Conservation (phyloP, 352 stramenopile species). For the Phytophthora vignae region DNA sequence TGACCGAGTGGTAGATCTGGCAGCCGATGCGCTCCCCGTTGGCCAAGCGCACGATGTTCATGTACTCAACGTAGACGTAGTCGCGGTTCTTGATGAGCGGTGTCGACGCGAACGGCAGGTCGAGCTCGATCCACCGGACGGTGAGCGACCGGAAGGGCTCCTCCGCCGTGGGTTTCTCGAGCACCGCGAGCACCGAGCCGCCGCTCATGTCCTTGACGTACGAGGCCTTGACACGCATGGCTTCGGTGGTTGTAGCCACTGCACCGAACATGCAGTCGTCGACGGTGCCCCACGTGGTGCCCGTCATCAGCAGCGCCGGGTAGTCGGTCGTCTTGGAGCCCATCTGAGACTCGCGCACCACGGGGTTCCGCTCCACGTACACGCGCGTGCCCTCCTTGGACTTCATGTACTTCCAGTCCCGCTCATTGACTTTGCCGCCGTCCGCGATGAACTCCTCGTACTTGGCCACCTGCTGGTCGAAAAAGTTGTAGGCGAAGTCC, state of each 20-base stretch:
- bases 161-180: constrained; percentile 47
- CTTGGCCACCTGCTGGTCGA: constrained; percentile 36
- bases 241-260: constrained; percentile 37
- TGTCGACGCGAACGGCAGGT: constrained; percentile 32
- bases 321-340: constrained; percentile 24
- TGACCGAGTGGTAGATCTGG: constrained; percentile 61
- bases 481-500: constrained; percentile 34
- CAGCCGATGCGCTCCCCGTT: constrained; percentile 52
- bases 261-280: constrained; percentile 49
- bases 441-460: constrained; percentile 46
- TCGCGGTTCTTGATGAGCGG: constrained; percentile 46
- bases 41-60: constrained; percentile 40
- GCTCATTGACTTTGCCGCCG: constrained; percentile 32
- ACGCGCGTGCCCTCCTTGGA: constrained; percentile 37
- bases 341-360: constrained; percentile 21
- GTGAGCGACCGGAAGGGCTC: constrained; percentile 50
- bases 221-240: constrained; percentile 44
- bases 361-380: constrained; percentile 36
- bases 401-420: constrained; percentile 42
- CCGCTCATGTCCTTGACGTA: constrained; percentile 55
- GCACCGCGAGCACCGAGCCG: constrained; percentile 44
- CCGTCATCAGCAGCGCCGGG: constrained; percentile 30
- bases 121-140: constrained; percentile 42
- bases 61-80: constrained; percentile 57
- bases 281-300: constrained; percentile 35